phyloP scores from a whole-genome alignment of 805 yeast species.

The Sugiyamaella smithiae region DNA sequence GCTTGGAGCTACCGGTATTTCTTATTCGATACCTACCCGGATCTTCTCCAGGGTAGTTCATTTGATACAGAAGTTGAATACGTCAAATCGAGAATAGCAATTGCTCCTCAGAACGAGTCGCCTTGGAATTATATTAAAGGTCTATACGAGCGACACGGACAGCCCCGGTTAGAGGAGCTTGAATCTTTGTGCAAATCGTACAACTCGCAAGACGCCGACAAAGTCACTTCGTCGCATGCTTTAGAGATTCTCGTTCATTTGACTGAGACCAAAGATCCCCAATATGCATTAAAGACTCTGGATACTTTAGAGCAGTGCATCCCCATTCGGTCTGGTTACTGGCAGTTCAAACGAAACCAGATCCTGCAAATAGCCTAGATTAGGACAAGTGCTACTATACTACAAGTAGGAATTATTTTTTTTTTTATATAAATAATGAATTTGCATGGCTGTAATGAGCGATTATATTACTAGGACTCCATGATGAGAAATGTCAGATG shows the following conservation, averaged over 20 bases:
- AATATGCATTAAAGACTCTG: slow-evolving; percentile 46
- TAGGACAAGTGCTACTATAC: no score
- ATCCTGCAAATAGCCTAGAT: no score
- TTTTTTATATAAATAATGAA: no score
- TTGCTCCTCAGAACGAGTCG: slow-evolving; percentile 78
- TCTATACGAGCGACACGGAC: slow-evolving; percentile 37
- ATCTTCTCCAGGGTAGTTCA: slow-evolving; percentile 14
- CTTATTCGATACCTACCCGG: slow-evolving; percentile 12
- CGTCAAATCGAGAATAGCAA: slow-evolving; percentile 46
- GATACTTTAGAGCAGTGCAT: slow-evolving; percentile 54
- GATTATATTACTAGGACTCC: no score
- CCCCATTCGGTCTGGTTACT: slow-evolving; percentile 59
- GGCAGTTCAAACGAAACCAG: slow-evolving; percentile 48
- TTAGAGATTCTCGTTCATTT: slow-evolving; percentile 59
- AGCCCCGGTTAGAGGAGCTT: slow-evolving; percentile 8
- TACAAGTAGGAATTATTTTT: no score
- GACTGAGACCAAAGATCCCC: slow-evolving; percentile 29
- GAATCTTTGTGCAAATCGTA: slow-evolving; percentile 9
- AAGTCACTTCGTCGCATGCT: slow-evolving; percentile 56
- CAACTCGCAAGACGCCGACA: slow-evolving; percentile 22
- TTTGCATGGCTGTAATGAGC: no score
- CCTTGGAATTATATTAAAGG: slow-evolving; percentile 83
- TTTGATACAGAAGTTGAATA: slow-evolving; percentile 52
- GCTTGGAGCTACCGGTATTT: slow-evolving; percentile 90
- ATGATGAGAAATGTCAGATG: no score